These are phyloP conservation scores for Kodamaea fungicola DNA, from an alignment of 1,139 yeast genomes.

Conservation along the genomic window DNA sequence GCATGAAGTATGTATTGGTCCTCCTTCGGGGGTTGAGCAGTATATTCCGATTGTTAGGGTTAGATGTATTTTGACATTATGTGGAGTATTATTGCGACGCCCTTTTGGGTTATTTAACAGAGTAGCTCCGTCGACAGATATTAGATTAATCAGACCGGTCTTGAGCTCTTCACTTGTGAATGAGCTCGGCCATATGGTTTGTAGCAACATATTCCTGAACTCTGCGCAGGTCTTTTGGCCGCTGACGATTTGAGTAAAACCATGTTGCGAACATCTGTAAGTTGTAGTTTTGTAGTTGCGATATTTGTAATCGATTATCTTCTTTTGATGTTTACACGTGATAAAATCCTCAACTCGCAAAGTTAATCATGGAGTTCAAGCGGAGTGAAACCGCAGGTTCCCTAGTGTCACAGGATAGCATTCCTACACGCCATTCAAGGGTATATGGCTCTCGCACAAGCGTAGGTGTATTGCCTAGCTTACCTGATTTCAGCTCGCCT, in stretches of 20 bases:
- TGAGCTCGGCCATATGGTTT: constrained; percentile 54
- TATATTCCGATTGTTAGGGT: constrained; percentile 19
- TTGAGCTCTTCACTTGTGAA: constrained; percentile 54
- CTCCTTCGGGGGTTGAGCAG: constrained; percentile 57
- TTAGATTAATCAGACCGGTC: constrained; percentile 57
- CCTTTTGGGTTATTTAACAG: constrained; percentile 52
- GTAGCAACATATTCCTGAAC: constrained; percentile 91
- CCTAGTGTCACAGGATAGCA: constrained; percentile 3
- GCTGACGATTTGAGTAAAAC: constrained; percentile 87
- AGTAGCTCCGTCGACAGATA: constrained; percentile 88
- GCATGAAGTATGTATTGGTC: constrained; percentile 37
- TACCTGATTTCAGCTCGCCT: constrained; percentile 11
- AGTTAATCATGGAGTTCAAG: constrained; percentile 5
- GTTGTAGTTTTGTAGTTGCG: not conserved
- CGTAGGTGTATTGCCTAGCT: constrained; percentile 17
- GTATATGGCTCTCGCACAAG: constrained; percentile 16
- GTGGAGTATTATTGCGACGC: constrained; percentile 13
- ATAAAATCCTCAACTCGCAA: not conserved
- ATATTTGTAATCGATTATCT: not conserved
- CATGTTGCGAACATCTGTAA: constrained; percentile 70
- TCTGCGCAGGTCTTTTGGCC: constrained; percentile 80
- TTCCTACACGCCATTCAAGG: constrained; percentile 6
- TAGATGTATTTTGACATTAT: constrained; percentile 17
- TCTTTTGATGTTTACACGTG: not conserved
- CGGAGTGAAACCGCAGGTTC: constrained; percentile 5